These are phyloP conservation scores for Nicotiana tomentosiformis DNA, from an alignment of 257 asterid genomes.

Conservation along the genomic window DNA sequence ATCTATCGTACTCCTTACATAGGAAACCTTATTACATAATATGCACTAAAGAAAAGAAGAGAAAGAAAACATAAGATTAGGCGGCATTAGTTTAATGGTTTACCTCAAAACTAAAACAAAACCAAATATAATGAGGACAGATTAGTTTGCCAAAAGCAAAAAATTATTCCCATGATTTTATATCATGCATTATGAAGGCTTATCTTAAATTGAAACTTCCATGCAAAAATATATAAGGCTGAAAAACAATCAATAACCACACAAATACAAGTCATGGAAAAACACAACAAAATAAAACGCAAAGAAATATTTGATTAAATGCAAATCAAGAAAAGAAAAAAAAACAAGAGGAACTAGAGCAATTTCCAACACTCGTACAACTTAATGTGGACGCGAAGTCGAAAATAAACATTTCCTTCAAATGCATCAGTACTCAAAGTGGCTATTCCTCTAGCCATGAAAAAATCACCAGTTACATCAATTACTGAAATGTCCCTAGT, in stretches of 20 bases:
- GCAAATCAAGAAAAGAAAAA: background rate
- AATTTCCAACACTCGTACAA: conserved; percentile 40
- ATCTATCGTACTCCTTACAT: no score
- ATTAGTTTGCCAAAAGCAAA: no score
- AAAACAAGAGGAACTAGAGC: background rate
- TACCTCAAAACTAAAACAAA: no score
- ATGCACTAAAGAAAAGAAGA: no score
- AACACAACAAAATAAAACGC: background rate
- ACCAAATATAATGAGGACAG: no score
- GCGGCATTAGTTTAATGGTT: no score
- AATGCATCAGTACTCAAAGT: conserved; percentile 37
- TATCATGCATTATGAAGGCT: background rate
- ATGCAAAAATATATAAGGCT: background rate
- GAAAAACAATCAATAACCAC: background rate
- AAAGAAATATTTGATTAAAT: background rate
- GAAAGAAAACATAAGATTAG: no score
- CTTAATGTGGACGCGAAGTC: conserved; percentile 34
- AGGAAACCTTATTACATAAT: no score
- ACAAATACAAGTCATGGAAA: background rate
- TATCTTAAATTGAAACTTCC: background rate
- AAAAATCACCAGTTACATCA: conserved; percentile 44
- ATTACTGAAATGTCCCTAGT: conserved; percentile 42
- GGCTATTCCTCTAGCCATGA: conserved; percentile 43
- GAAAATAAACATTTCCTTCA: conserved; percentile 37
- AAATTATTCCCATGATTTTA: no score